Base-by-base conservation (phyloP, 805 yeast species). In the Schwanniomyces yamadae region DNA sequence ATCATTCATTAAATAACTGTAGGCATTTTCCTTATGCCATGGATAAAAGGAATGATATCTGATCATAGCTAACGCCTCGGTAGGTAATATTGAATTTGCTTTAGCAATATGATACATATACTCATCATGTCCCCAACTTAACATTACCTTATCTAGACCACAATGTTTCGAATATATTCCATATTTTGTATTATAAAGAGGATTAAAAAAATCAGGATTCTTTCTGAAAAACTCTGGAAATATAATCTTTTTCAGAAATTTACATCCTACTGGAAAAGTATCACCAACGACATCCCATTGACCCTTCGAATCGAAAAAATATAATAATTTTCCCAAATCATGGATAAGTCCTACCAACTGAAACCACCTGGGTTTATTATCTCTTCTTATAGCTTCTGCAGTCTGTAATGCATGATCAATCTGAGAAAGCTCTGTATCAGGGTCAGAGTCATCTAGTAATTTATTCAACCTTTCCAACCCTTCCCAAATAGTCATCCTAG, bases 281-380 rank as follows among this genome's bases (percentile, higher is more conserved):
- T 82, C 89, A 5, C 89, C 89, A 14, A 82, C 89, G 20, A 82
- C 89, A 51, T 82, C 87, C 88, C 88, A 82, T 54, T 82, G 88
- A 6, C 88, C 88, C 46, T 77, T 69, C 10, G 86, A 80, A 46
- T 80, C 87, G 49, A 75, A 82, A 45, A 81, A 82, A 52, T 82
- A 82, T 12, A 82, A 62, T 12, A 82, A 65, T 49, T 82, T 82
- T 0, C 89, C 89, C 41, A 82, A 59, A 52, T 82, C 89, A 50
- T 82, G 89, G 26, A 82, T 78, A 21, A 82, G 58, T 1, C 89
- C 89, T 6, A 82, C 86, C 16, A 82, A 58, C 54, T 82, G 88
- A 66, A 82, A 81, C 89, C 89, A 82, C 21, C 86, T 58, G 1
- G 89, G 89, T 50, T 78, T 77, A 2, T 75, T 73, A 46, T 81